Evolutionary conservation across 768 basidiomycete species (phyloP).

Genomic region (Trametes elegans): DNA sequence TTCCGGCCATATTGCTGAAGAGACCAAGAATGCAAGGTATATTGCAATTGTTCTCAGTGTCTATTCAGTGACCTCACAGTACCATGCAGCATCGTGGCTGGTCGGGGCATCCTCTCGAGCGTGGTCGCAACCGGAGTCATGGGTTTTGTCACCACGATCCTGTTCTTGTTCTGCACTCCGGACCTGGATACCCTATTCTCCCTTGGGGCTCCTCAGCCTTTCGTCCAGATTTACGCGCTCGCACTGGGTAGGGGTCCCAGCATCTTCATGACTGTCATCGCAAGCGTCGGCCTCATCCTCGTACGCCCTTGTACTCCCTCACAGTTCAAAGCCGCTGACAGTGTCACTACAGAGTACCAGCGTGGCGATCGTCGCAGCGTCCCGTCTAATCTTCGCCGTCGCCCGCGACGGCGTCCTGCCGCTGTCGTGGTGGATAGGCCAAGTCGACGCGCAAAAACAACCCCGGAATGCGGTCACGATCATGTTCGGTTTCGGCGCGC

Average conservation of each 20-base stretch:
- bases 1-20: conserved; percentile 33
- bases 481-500: conserved; percentile 75
- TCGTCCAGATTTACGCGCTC: conserved; percentile 82
- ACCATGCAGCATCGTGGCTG: conserved; percentile 63
- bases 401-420: conserved; percentile 94
- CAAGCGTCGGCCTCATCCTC: conserved; percentile 80
- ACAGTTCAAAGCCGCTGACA: background rate
- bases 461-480: conserved; percentile 85
- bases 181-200: conserved; percentile 73
- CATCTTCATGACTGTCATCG: conserved; percentile 85
- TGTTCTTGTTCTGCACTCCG: conserved; percentile 85
- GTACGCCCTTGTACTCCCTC: conserved; percentile 41
- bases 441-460: conserved; percentile 67
- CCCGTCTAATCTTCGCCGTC: conserved; percentile 86
- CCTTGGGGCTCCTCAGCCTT: conserved; percentile 84
- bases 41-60: background rate
- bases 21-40: conserved; percentile 33
- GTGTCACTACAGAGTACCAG: conserved; percentile 65
- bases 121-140: conserved; percentile 75
- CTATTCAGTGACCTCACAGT: background rate
- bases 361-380: conserved; percentile 84
- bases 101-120: conserved; percentile 77
- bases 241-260: conserved; percentile 79
- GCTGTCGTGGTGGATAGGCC: conserved; percentile 77
- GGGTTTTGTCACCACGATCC: conserved; percentile 76